Base-by-base conservation (phyloP, 495 filamentous ascomycete species). In the Neurospora tetraspora region DNA sequence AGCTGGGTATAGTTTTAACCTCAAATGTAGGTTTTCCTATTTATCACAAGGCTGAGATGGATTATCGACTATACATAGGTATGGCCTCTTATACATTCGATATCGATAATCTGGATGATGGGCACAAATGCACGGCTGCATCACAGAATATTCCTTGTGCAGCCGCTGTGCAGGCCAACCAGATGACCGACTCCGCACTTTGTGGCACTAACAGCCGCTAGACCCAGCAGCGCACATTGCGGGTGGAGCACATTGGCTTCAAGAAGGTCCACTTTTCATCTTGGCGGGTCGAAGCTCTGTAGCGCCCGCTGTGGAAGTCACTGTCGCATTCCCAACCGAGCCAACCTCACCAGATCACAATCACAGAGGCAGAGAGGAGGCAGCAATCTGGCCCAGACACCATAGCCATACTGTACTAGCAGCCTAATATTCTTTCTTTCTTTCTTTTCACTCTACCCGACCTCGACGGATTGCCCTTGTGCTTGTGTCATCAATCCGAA, bases 311-410 rank as follows among this genome's bases (percentile, higher is more conserved):
- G 70, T 18, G 14, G 27, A 77, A 59, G 68, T 53, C 45, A 3
- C 45, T 53, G 70, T 76, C 74, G 73, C 75, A 76, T 76, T 75
- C 76, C 74, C 76, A 76, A n/a, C n/a, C n/a, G n/a, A 27, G 27
- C 1, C 1, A 27, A 73, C 73, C 76, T 76, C 75, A 72, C 69
- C 45, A 23, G n/a, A 69, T 34, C 18, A 31, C 47, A 34, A 34
- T 65, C 14, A 65, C 14, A 61, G 53, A 61, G 53, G 53, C 23
- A 61, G 53, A 31, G 11, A 14, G 53, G 53, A 65, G 53, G 27
- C 53, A 65, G 27, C 27, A 61, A 31, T 61, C 53, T 27, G 45
- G 45, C 45, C 53, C 12, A 61, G 23, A 27, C 27, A 65, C 53
- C 53, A 34, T 65, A 61, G 53, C 27, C 53, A 14, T 31, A 53